A percentile compares a stretch with the other conserved stretches of the same genome.
Conservation (phyloP, 1,139 yeast genomes). For the Suhomyces chickasaworum region DNA sequence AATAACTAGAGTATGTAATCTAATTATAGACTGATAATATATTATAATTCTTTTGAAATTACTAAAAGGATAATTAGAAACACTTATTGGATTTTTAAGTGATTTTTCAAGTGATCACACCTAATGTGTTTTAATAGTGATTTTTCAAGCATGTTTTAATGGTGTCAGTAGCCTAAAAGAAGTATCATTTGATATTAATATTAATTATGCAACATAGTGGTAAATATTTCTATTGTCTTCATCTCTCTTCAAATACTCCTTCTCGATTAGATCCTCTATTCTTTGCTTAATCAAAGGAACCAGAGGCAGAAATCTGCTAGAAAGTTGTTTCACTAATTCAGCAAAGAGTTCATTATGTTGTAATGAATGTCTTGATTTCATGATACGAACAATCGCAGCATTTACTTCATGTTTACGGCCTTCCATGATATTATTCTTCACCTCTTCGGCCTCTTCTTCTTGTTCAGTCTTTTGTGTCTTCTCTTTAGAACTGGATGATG, state of each 20-base stretch:
- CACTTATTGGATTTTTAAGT: no score
- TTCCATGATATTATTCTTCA: conserved; percentile 35
- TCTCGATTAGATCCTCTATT: conserved; percentile 77
- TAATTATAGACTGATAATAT: no score
- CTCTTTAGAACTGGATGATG: conserved; percentile 23
- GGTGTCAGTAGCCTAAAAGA: no score
- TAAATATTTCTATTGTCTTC: conserved; percentile 61
- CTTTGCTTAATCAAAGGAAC: conserved; percentile 70
- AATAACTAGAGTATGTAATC: no score
- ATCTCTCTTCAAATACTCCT: conserved; percentile 81
- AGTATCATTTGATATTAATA: background rate
- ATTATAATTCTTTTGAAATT: no score
- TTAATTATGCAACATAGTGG: conserved; percentile 64
- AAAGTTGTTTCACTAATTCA: conserved; percentile 65
- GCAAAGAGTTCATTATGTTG: conserved; percentile 66
- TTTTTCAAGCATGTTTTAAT: no score
- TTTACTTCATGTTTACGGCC: conserved; percentile 67
- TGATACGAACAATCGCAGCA: conserved; percentile 85
- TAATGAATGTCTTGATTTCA: conserved; percentile 72
- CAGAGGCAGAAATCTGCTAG: conserved; percentile 68
- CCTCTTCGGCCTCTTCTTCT: conserved; percentile 42
- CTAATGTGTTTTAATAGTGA: no score
- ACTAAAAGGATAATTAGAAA: no score
- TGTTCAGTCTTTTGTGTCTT: conserved; percentile 41
- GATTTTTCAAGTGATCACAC: no score